Conservation (phyloP, 2,329 filamentous ascomycete species). For the Parafenestella ontariensis region DNA sequence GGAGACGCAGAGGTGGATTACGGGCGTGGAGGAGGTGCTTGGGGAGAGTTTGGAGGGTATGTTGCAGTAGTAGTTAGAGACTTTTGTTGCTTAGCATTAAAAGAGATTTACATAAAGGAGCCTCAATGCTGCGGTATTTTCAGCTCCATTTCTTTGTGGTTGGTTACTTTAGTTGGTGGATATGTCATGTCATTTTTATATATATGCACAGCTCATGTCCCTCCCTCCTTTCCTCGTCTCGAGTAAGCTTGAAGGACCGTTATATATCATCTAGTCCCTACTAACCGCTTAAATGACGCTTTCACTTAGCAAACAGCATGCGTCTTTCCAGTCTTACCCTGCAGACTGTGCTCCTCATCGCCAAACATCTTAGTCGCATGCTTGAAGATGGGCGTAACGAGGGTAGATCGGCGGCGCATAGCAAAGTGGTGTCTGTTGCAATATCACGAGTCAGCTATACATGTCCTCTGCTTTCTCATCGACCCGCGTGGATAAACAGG, state of each 20-base stretch:
- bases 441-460: slow-evolving; percentile 2
- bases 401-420: slow-evolving; percentile 37
- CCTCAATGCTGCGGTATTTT: too few species aligned
- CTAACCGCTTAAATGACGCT: too few species aligned
- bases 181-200: too few species aligned
- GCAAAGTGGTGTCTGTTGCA: slow-evolving; percentile 24
- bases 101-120: too few species aligned
- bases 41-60: slow-evolving; percentile 92
- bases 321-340: slow-evolving; percentile 90
- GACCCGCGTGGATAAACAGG: background rate
- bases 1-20: slow-evolving; percentile 89
- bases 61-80: slow-evolving; percentile 80
- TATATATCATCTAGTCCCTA: too few species aligned
- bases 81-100: too few species aligned
- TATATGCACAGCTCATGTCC: too few species aligned
- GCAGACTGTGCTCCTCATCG: slow-evolving; percentile 88
- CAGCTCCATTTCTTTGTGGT: too few species aligned
- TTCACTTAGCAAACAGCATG: slow-evolving; percentile 75
- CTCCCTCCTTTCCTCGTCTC: too few species aligned
- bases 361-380: slow-evolving; percentile 58
- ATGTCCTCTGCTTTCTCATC: too few species aligned
- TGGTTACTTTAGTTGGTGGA: too few species aligned
- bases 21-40: slow-evolving; percentile 84
- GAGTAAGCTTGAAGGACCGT: too few species aligned
- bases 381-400: slow-evolving; percentile 37